Evolutionary conservation across 179 eudicot species (phyloP), one percentile per base, ranked within the genome.

Genomic region (Amaranthus tricolor): DNA sequence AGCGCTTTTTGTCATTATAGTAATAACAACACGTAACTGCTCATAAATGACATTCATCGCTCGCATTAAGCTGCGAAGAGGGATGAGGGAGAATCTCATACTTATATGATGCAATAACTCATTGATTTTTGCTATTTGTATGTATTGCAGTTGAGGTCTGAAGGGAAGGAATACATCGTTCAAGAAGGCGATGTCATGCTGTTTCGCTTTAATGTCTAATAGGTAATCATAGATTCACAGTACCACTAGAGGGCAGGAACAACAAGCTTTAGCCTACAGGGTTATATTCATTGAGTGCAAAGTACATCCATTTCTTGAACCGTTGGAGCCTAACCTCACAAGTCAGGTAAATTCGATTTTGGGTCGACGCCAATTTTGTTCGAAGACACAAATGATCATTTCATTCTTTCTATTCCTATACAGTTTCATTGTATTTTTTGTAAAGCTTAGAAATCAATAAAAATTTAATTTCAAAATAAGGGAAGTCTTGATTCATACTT

Each of bases 171-270:
- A 15, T 94, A 92, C 54, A 66, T 92, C 69, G 97, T 94, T 63
- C 88, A 86, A 88, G 98, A 94, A 89, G 97, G 97, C 61, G 98
- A 94, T 69, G 90, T 94, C 65, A 90, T 94, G 98, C 84, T 94
- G 82, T 94, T 94, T 71, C 96, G 97, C 77, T 94, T 94, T 77
- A 94, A 94, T 74, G 98, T 94, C 62, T 92, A 83, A 93, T 62
- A 50, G 68, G 40, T 31, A 2, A 31, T 31, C 40, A 31, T 4
- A 31, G 40, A 31, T 31, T 45, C 43, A 68, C 54, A 72, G 9
- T 55, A n/a, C 13, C 5, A 44, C 70, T 16, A 13, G 52, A 43
- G 62, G 49, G 21, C n/a, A 50, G 40, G 47, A 72, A 43, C 44
- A 48, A 24, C 58, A 50, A 14, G 54, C 13, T 12, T 43, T 55